Conservation (phyloP, 1,284 basidiomycete genomes). For the Heliocybe sulcata region DNA sequence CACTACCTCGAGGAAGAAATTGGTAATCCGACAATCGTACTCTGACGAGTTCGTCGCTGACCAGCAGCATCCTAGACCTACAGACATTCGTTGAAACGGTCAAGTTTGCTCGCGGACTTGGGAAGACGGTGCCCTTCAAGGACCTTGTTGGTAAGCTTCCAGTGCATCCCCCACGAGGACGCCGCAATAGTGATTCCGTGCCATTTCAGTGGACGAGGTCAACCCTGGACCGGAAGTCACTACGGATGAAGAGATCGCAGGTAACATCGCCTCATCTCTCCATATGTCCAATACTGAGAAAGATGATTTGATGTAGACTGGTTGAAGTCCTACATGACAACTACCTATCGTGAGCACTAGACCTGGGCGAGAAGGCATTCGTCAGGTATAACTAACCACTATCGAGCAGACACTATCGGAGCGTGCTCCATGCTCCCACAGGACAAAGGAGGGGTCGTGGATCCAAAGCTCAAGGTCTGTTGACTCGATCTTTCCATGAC, state of each 20-base stretch:
- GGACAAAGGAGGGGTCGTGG: conserved; percentile 53
- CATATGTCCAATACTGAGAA: background rate
- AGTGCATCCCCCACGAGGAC: background rate
- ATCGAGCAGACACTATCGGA: conserved; percentile 26
- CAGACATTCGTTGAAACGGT: conserved; percentile 39
- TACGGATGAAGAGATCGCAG: conserved; percentile 20
- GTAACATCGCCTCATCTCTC: conserved; percentile 2
- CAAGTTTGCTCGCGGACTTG: conserved; percentile 38
- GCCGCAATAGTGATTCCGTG: background rate
- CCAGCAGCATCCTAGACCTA: conserved; percentile 22
- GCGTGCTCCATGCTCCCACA: conserved; percentile 55
- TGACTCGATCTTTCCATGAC: no score
- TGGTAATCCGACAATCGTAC: conserved; percentile 22
- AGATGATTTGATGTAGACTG: conserved; percentile 20
- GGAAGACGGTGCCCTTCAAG: conserved; percentile 34
- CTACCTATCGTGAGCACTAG: conserved; percentile 23
- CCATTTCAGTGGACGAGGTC: conserved; percentile 19
- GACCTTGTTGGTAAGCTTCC: conserved; percentile 20
- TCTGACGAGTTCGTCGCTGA: conserved; percentile 4
- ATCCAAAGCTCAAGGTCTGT: conserved; percentile 34
- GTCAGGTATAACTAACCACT: background rate
- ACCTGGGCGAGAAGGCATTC: background rate
- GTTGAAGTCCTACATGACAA: conserved; percentile 18
- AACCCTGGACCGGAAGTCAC: conserved; percentile 27
- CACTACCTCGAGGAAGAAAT: conserved; percentile 40